Base-by-base conservation (phyloP, 2,329 filamentous ascomycete genomes). In the Pseudogymnoascus sp. region DNA sequence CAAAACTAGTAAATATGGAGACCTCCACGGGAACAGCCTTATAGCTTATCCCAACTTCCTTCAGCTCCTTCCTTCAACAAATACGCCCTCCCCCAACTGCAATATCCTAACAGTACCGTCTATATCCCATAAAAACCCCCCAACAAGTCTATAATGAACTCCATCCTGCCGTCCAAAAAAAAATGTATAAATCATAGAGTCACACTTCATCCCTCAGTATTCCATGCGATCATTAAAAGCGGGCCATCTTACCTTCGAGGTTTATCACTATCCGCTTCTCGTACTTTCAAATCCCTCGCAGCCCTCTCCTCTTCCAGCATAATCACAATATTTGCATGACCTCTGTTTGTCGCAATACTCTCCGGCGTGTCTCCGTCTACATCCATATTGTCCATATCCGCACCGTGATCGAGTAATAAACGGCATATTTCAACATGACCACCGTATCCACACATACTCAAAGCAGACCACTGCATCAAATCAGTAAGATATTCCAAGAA, bases 391-490 rank as follows among this genome's bases (percentile, higher is more conserved):
- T 69, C 69, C 60, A 71, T 40, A 50, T 72, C 67, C 13, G 69
- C 70, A 2, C 67, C 68, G 13, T 71, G 68, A 44, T 69, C 70
- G 5, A 72, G 63, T 4, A 71, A 65, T 26, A 71, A 61, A 15
- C 66, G 66, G 6, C 68, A 67, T 23, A 72, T 71, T 40, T 66
- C 67, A 36, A 69, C 60, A 53, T 70, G 65, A 31, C 72, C 69
- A 31, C 68, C 67, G 33, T 72, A 70, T 6, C 67, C 68, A 17
- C 68, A 71, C 68, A 72, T 72, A 62, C 69, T 69, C 10, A 73
- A 66, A 9, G 71, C 68, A 9, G 68, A 69, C 69, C 69, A 71
- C 17, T 68, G 68, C 35, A 6, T 5, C 60, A 62, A 38, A 35
- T 65, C 59, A 60, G 61, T 42, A 40, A 36, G 53, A 44, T 28